Conservation (phyloP, 768 basidiomycete species). For the Naganishia kalamii region DNA sequence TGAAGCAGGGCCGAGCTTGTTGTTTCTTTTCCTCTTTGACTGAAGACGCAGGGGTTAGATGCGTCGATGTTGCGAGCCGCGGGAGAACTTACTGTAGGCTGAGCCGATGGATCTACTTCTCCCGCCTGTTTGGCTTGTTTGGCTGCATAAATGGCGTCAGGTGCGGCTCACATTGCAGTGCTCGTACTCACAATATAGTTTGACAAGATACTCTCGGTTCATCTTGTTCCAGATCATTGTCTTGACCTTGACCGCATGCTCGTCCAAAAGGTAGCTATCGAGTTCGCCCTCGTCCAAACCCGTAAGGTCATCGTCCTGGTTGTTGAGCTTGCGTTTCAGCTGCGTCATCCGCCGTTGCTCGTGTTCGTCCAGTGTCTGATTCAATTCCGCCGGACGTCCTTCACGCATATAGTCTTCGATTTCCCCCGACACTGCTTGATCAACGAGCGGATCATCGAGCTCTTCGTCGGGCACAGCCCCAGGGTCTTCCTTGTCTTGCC, state of each 20-base stretch:
- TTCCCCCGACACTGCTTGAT: slow-evolving; percentile 60
- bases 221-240: slow-evolving; percentile 91
- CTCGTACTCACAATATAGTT: slow-evolving; percentile 63
- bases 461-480: slow-evolving; percentile 49
- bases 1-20: slow-evolving; percentile 11
- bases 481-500: neutral
- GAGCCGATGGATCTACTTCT: slow-evolving; percentile 1
- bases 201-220: slow-evolving; percentile 83
- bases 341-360: slow-evolving; percentile 8
- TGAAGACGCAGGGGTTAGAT: neutral
- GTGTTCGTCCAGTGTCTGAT: slow-evolving; percentile 1
- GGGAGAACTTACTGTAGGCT: neutral
- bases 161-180: neutral
- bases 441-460: slow-evolving; percentile 58
- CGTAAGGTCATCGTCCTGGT: slow-evolving; percentile 51
- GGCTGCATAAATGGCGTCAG: neutral
- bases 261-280: slow-evolving; percentile 64
- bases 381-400: slow-evolving; percentile 6
- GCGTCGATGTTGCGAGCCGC: neutral
- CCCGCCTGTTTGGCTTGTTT: slow-evolving; percentile 20
- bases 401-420: slow-evolving; percentile 63
- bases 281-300: slow-evolving; percentile 89
- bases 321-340: slow-evolving; percentile 4
- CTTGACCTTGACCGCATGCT: slow-evolving; percentile 75
- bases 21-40: slow-evolving; percentile 16